Evolutionary conservation across 768 basidiomycete genomes (phyloP).

Genomic region (Jaapia argillacea): DNA sequence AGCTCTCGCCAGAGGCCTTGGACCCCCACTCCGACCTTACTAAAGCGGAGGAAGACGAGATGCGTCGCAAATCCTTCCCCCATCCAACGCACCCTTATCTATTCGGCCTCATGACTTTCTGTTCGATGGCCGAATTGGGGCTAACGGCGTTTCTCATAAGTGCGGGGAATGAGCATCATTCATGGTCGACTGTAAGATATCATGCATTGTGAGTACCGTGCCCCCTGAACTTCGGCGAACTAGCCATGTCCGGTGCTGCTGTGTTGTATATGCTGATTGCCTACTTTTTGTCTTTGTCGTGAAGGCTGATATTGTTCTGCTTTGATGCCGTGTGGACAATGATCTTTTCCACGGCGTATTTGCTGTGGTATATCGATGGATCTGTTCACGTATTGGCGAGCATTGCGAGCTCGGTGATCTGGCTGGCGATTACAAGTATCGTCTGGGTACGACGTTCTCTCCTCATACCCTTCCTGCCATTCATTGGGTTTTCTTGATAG

Average conservation of each 20-base stretch:
- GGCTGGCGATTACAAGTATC: conserved; percentile 53
- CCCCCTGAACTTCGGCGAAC: not conserved
- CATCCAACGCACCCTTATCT: conserved; percentile 18
- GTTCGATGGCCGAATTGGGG: conserved; percentile 63
- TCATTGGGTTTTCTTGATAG: conserved; percentile 23
- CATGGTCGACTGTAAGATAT: conserved; percentile 54
- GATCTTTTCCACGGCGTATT: conserved; percentile 57
- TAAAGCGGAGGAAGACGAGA: too few species aligned
- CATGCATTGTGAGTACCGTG: conserved; percentile 44
- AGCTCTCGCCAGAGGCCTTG: too few species aligned
- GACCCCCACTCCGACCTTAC: too few species aligned
- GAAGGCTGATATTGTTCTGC: conserved; percentile 45
- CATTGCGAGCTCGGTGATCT: conserved; percentile 67
- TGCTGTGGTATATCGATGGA: conserved; percentile 62
- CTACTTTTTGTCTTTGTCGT: not conserved
- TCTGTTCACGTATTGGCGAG: conserved; percentile 62
- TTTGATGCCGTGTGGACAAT: conserved; percentile 72
- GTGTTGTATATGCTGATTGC: conserved; percentile 7
- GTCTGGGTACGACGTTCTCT: conserved; percentile 46
- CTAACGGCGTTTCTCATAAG: conserved; percentile 67
- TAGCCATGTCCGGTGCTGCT: too few species aligned
- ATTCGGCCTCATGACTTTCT: conserved; percentile 48
- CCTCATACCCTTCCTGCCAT: not conserved
- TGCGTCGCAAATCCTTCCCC: not conserved
- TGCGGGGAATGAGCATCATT: conserved; percentile 49